Evolutionary conservation across 352 stramenopile genomes (phyloP), one percentile per base, ranked within the genome.

Genomic region (Blastocystis sp.): DNA sequence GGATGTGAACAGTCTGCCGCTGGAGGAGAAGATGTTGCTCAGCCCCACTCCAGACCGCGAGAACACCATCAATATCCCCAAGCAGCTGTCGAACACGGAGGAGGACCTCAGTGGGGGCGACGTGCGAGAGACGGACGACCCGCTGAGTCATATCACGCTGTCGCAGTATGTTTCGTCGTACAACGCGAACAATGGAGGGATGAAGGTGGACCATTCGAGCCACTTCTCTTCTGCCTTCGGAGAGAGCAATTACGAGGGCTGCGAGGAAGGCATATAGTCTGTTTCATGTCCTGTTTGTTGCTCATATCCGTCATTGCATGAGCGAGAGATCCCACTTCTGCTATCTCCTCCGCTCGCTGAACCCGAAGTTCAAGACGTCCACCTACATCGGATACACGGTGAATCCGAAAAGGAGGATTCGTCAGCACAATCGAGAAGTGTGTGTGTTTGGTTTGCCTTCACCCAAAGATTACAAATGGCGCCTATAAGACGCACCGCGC

Each of bases 321-420:
- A 51, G n/a, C 29, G 26, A 51, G 24, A 66, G 31, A 3, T 21
- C 55, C 31, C 74, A 85, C 41, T 85, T 50, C 50, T 85, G 74
- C 51, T 85, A 85, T 51, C 37, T 85, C 16, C 74, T 85, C 3
- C 74, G 51, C n/a, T 85, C 74, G 10, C 31, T 85, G 0, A 85
- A 85, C 60, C n/a, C 31, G 35, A 66, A 67, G 26, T 67, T 24
- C 29, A 61, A 29, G 26, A 66, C 67, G 31, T 85, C 74, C 12
- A 67, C 50, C 16, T 85, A 85, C 31, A 85, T 85, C 29, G 74
- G 74, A 85, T 85, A 85, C 37, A 85, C 74, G 2, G 74, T 85
- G 10, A 85, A 85, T 85, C 74, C 74, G n/a, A 85, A 85, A 19
- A 66, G 50, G 55, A 85, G 74, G 51, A 85, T 85, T 61, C 51